phyloP scores from a whole-genome alignment of 441 rosid species.

The Adansonia grandidieri region DNA sequence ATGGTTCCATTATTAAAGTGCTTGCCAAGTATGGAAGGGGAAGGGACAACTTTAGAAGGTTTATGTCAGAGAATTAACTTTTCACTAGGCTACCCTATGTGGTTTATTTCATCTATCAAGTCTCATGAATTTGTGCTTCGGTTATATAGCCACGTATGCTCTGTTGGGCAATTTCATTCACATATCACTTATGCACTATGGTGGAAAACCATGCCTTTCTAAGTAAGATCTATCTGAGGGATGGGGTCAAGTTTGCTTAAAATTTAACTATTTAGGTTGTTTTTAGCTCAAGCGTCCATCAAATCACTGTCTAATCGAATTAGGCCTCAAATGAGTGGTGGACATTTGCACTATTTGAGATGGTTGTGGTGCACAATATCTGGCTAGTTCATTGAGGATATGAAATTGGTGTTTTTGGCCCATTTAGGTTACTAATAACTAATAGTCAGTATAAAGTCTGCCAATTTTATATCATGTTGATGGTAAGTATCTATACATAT shows the following conservation, averaged over 20 bases:
- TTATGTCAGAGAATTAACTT: slow-evolving; percentile 3
- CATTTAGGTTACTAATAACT: background rate
- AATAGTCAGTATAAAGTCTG: background rate
- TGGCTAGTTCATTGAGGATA: background rate
- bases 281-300: slow-evolving; percentile 1
- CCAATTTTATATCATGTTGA: too few species aligned
- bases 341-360: background rate
- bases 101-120: background rate
- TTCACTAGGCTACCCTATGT: slow-evolving; percentile 7
- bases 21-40: slow-evolving; percentile 3
- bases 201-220: background rate
- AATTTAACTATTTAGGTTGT: slow-evolving; percentile 9
- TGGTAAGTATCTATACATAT: too few species aligned
- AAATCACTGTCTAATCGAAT: background rate
- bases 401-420: background rate
- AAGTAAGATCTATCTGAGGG: background rate
- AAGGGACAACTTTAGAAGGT: background rate
- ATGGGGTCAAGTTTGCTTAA: background rate
- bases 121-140: background rate
- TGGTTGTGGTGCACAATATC: background rate
- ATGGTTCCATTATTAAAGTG: slow-evolving; percentile 8
- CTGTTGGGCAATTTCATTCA: slow-evolving; percentile 6
- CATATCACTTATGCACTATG: background rate
- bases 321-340: background rate
- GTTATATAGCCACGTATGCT: background rate